Evolutionary conservation across 495 filamentous ascomycete genomes (phyloP), one percentile per base, ranked within the genome.

Genomic region (Thozetella sp.): DNA sequence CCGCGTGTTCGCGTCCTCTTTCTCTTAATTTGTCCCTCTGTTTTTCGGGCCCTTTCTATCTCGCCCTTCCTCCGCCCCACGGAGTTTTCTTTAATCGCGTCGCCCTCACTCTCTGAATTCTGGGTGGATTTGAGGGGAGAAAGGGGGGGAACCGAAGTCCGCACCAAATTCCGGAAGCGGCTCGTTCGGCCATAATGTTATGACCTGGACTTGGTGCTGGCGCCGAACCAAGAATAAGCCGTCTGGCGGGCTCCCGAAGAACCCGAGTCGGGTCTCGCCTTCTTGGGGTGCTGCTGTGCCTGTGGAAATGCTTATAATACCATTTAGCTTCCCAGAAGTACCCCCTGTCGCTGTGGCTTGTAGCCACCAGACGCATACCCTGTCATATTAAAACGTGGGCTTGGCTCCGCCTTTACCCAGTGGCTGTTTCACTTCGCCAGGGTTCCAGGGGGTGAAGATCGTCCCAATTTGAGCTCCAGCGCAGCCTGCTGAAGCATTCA

Each of bases 351-450:
- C 4, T 9, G 43, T 48, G 43, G 43, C 43, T 9, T 48, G 20
- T 10, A 4, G 43, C n/a, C n/a, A n/a, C 9, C 11, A 20, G 43
- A n/a, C 43, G 43, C 43, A 48, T 48, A 57, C 62, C 66, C 61
- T 64, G 66, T 69, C 62, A 69, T 66, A 48, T 48, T 60, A 58
- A 69, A 62, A 55, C 51, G 13, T 30, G 56, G 55, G 51, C 62
- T 65, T 64, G 68, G 61, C 62, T 50, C 45, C 55, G 59, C 51
- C 62, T 65, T 59, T 62, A 61, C 30, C 64, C 59, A 72, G 62
- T 69, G 64, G 51, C 64, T 62, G 69, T 72, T 72, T 72, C 69
- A 72, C 58, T 64, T 61, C 54, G 55, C 55, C 64, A 40, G 55
- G 54, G 63, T 63, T 58, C 58, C 63, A 61, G 63, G 69, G 62